Evolutionary conservation across 2,329 filamentous ascomycete species (phyloP), one percentile per base, ranked within the genome.

Genomic region (Atkinsonella hypoxylon): DNA sequence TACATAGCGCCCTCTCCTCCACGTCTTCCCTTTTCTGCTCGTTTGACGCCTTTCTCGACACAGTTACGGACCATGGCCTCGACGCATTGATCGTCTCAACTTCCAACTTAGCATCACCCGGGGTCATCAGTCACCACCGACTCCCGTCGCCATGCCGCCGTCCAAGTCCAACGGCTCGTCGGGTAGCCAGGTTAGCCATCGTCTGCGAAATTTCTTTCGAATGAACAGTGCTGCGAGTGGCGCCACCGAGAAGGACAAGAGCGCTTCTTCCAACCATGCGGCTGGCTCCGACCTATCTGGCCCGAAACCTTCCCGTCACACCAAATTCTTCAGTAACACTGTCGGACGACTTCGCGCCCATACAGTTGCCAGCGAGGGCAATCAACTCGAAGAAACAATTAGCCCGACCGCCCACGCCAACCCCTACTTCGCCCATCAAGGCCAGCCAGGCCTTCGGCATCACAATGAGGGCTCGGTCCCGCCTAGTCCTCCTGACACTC

Each of bases 361-460:
- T 53, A 97, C 91, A 26, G 87, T 94, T 51, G 88, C 88, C 58
- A 95, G 89, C 69, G 91, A 96, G 70, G 90, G 90, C 59, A 89
- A 96, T 64, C 81, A 85, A 52, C 77, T 96, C 57, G 91, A 96
- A 59, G 90, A 96, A 67, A 76, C 81, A 54, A 77, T 95, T 62
- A 95, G 90, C 63, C 93, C 93, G 26, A 97, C 89, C 4, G 91
- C 90, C 48, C 83, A 91, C 63, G 91, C 89, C 56, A 98, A 98
- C 66, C 93, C 93, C 17, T 98, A 98, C 70, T 98, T 97, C 68
- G 87, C 83, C 58, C 93, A 97, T 66, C 93, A 98, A 70, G 93
- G 93, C 51, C 89, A 89, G 60, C 93, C 93, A 4, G 87, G 88
- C 56, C 75, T 97, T 60, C 85, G 91, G 64, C 93, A 98, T 71